Percentiles rank a stretch among this genome's conserved stretches.
These are phyloP conservation scores for Hypericum androsaemum DNA, from an alignment of 345 rosid genomes.

Conservation along the genomic window DNA sequence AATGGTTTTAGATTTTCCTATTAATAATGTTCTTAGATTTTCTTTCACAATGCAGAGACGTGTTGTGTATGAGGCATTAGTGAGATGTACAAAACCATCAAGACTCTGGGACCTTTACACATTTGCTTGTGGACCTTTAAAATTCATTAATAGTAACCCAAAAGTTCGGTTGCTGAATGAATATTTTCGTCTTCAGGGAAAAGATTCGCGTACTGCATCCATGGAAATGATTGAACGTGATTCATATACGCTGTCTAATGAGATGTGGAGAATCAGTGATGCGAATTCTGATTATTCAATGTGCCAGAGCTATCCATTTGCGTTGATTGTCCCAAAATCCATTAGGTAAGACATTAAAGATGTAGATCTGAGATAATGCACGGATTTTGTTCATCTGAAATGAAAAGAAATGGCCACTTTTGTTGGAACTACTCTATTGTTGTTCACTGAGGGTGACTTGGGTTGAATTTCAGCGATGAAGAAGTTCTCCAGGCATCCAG, in stretches of 20 bases:
- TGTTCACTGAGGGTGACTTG: slow-evolving; percentile 1
- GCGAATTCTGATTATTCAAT: slow-evolving; percentile 53
- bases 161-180: slow-evolving; percentile 82
- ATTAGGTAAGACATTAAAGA: slow-evolving; percentile 45
- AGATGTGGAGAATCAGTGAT: slow-evolving; percentile 78
- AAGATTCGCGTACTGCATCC: slow-evolving; percentile 45
- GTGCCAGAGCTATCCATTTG: slow-evolving; percentile 85
- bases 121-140: slow-evolving; percentile 70
- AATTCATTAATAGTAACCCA: slow-evolving; percentile 52
- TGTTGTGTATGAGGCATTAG: slow-evolving; percentile 48
- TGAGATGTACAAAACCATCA: slow-evolving; percentile 50
- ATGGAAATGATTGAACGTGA: slow-evolving; percentile 56
- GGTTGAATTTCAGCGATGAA: slow-evolving; percentile 52
- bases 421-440: slow-evolving; percentile 47
- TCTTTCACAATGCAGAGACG: slow-evolving; percentile 48
- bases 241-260: slow-evolving; percentile 61
- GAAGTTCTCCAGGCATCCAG: slow-evolving; percentile 76
- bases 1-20: no score
- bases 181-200: slow-evolving; percentile 81
- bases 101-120: slow-evolving; percentile 80
- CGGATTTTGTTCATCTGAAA: neutral
- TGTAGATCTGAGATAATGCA: neutral
- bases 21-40: no score
- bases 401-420: slow-evolving; percentile 69
- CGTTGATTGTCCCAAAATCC: slow-evolving; percentile 73